These are phyloP conservation scores for Cyathus striatus DNA, from an alignment of 768 basidiomycete genomes.

Conservation along the genomic window DNA sequence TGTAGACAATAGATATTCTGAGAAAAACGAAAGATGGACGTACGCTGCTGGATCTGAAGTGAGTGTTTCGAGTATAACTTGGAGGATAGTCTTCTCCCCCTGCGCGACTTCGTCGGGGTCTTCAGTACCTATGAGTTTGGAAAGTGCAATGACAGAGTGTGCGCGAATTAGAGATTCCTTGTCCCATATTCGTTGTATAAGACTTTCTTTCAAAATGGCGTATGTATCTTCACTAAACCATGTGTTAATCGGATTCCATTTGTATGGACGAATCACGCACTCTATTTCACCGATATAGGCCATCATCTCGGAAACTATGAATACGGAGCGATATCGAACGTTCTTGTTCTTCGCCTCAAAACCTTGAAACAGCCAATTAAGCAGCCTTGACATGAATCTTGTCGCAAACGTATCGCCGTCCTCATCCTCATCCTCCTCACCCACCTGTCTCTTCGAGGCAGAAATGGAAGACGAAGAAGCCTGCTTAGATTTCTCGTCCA, in stretches of 20 bases:
- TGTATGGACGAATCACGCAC: slow-evolving; percentile 36
- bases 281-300: slow-evolving; percentile 84
- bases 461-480: slow-evolving; percentile 15
- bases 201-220: slow-evolving; percentile 51
- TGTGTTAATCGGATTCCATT: background rate
- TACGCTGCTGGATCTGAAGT: slow-evolving; percentile 69
- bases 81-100: slow-evolving; percentile 49
- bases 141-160: slow-evolving; percentile 79
- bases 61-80: slow-evolving; percentile 65
- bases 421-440: slow-evolving; percentile 43
- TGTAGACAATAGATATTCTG: background rate
- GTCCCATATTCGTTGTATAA: slow-evolving; percentile 80
- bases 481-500: too few species aligned
- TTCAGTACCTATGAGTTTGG: slow-evolving; percentile 70
- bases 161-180: slow-evolving; percentile 82
- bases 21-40: slow-evolving; percentile 11
- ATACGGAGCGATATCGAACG: slow-evolving; percentile 76
- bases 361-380: slow-evolving; percentile 74
- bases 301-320: slow-evolving; percentile 83
- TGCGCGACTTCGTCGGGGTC: slow-evolving; percentile 50
- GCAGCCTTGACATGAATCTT: slow-evolving; percentile 60
- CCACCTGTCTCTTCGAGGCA: too few species aligned
- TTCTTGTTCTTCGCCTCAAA: slow-evolving; percentile 90
- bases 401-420: slow-evolving; percentile 68
- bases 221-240: slow-evolving; percentile 77